Evolutionary conservation across 1,284 basidiomycete genomes (phyloP).

Genomic region (Mrakiaceae sp.): DNA sequence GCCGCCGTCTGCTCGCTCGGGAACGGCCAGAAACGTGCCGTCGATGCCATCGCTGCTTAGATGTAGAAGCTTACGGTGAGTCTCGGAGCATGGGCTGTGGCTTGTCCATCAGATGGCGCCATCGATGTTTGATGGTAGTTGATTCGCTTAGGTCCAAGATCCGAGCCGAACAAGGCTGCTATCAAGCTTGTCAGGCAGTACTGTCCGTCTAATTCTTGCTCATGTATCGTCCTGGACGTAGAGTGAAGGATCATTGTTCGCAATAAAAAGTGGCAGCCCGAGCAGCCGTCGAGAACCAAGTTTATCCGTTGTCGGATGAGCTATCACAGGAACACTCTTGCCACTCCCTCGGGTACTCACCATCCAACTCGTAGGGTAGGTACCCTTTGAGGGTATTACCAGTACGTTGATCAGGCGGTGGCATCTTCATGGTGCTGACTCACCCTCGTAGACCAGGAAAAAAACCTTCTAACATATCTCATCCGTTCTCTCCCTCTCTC

Average conservation of each 20-base stretch:
- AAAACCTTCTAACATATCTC: constrained; percentile 65
- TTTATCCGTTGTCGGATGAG: constrained; percentile 69
- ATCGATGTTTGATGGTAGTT: constrained; percentile 20
- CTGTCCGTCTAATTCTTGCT: constrained; percentile 22
- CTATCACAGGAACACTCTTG: constrained; percentile 73
- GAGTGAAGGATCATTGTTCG: not conserved
- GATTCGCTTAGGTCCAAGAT: constrained; percentile 41
- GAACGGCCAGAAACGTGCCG: constrained; percentile 49
- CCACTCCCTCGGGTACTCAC: constrained; percentile 35
- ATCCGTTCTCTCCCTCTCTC: not conserved
- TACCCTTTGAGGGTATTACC: constrained; percentile 49
- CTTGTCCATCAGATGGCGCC: constrained; percentile 11
- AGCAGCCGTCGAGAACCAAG: constrained; percentile 55
- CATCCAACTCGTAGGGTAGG: constrained; percentile 40
- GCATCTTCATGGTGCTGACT: too few relatives aligned
- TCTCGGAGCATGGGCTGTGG: constrained; percentile 20
- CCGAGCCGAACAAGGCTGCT: constrained; percentile 71
- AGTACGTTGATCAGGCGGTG: too few relatives aligned
- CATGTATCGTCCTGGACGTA: constrained; percentile 25
- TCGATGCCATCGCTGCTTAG: constrained; percentile 60
- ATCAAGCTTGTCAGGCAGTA: constrained; percentile 64
- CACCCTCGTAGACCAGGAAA: constrained; percentile 41
- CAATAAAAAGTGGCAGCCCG: constrained; percentile 42
- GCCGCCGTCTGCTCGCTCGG: constrained; percentile 73
- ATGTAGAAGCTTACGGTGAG: constrained; percentile 48